Evolutionary conservation across 1,284 basidiomycete genomes (phyloP).

Genomic region (Leccinum fuscescens): DNA sequence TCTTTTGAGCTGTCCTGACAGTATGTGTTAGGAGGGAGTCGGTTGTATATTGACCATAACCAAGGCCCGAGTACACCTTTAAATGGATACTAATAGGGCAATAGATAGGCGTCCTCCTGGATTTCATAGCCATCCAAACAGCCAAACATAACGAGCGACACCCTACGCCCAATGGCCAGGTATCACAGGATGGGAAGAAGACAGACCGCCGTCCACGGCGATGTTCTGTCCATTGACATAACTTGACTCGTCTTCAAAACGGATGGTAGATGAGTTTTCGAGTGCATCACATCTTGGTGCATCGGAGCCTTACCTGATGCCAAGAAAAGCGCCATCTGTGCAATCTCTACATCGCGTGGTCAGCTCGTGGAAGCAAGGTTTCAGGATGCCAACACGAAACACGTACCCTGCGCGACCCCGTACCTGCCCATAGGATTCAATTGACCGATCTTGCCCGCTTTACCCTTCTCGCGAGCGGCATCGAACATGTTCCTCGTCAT

Average conservation of each 20-base stretch:
- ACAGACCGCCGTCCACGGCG: slow-evolving; percentile 84
- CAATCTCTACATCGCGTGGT: slow-evolving; percentile 60
- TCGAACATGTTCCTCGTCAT: slow-evolving; percentile 81
- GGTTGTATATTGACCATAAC: neutral
- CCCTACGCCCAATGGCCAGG: slow-evolving; percentile 36
- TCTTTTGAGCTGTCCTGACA: too few species aligned
- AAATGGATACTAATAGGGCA: too few species aligned
- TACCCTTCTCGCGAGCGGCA: slow-evolving; percentile 73
- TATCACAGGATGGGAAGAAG: slow-evolving; percentile 53
- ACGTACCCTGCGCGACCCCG: slow-evolving; percentile 25
- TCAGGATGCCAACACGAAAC: neutral
- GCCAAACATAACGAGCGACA: neutral
- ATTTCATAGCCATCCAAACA: neutral
- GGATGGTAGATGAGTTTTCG: slow-evolving; percentile 14
- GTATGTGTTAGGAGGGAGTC: too few species aligned
- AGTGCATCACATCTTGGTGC: neutral
- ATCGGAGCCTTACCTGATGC: slow-evolving; percentile 65
- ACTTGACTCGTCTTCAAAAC: slow-evolving; percentile 73
- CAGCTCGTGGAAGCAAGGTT: slow-evolving; percentile 18
- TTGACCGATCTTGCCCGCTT: slow-evolving; percentile 75
- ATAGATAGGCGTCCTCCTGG: neutral
- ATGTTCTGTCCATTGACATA: slow-evolving; percentile 92
- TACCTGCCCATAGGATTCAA: slow-evolving; percentile 76
- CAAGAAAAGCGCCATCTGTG: slow-evolving; percentile 81
- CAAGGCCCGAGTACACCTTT: neutral